Evolutionary conservation across 78 protist genomes (phyloP), one percentile per base, ranked within the genome.

Genomic region (Emiliania huxleyi): DNA sequence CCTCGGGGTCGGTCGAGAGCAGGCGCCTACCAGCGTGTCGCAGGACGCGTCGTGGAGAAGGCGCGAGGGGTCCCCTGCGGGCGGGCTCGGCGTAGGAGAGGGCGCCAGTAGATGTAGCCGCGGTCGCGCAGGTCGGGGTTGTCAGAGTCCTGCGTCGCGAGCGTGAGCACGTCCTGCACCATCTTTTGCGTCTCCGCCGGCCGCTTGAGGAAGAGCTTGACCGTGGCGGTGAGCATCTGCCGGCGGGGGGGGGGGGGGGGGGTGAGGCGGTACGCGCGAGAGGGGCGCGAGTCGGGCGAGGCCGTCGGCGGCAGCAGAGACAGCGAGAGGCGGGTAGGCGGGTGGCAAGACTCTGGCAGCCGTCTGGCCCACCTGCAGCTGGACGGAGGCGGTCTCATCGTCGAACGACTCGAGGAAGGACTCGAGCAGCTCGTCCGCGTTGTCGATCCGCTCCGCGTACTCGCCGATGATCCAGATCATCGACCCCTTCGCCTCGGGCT

Each of bases 381-480:
- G 99, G 56, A 99, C 99, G 77, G 91, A 93, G 37, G 93, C 75
- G 49, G 77, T 25, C 88, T 98, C 99, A 48, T 98, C 98, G 45
- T 84, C 93, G 95, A 98, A 98, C 23, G 95, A 77, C 37, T 97
- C 99, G 77, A 97, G 55, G 97, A 98, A 97, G 25, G 62, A 45
- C 46, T 94, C 97, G 83, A 98, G 95, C 42, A 98, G 84, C 93
- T 97, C 99, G 84, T 91, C 99, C 37, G 99, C 99, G 95, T 99
- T 99, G 91, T 98, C 99, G 94, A 99, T 99, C 43, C 99, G 97
- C 83, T 97, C 99, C 6, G 99, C 98, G 94, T 99, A 99, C 95
- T 99, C 99, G 71, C 99, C 95, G 43, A 99, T 93, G 92, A 99
- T 99, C 99, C 99, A 99, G 49, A 99, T 95, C 99, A 99, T 98